phyloP scores from a whole-genome alignment of 345 rosid species.

The Kandelia obovata region DNA sequence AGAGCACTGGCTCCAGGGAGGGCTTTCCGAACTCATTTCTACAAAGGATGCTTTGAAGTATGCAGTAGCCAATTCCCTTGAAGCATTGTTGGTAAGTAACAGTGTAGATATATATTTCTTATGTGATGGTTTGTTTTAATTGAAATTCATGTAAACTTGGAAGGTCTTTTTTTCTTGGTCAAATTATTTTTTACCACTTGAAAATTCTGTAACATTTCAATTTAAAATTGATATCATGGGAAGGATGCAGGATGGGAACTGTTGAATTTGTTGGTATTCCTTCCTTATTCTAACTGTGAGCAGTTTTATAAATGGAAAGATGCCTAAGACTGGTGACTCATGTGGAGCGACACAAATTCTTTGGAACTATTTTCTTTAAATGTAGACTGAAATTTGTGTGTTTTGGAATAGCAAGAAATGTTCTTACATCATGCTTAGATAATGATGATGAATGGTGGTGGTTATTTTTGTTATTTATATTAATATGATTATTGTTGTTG shows the following conservation, averaged over 20 bases:
- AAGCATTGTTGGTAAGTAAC: constrained; percentile 54
- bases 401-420: background rate
- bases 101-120: background rate
- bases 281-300: background rate
- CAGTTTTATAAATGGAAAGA: background rate
- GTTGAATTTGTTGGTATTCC: no score
- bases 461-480: no score
- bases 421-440: background rate
- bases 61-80: constrained; percentile 49
- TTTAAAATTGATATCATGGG: background rate
- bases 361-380: background rate
- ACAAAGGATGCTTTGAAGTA: constrained; percentile 73
- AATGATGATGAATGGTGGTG: no score
- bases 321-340: background rate
- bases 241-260: no score
- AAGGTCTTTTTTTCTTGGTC: background rate
- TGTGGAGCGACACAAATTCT: background rate
- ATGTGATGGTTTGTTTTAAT: no score
- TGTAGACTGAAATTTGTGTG: constrained; percentile 8
- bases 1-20: constrained; percentile 53
- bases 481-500: no score
- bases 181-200: background rate
- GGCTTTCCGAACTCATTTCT: constrained; percentile 35
- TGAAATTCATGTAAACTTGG: no score
- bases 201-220: background rate